A percentile compares a stretch with the other conserved stretches of the same genome.
These are phyloP conservation scores for Alternaria atra DNA, from an alignment of 2,329 filamentous ascomycete species.

Conservation along the genomic window DNA sequence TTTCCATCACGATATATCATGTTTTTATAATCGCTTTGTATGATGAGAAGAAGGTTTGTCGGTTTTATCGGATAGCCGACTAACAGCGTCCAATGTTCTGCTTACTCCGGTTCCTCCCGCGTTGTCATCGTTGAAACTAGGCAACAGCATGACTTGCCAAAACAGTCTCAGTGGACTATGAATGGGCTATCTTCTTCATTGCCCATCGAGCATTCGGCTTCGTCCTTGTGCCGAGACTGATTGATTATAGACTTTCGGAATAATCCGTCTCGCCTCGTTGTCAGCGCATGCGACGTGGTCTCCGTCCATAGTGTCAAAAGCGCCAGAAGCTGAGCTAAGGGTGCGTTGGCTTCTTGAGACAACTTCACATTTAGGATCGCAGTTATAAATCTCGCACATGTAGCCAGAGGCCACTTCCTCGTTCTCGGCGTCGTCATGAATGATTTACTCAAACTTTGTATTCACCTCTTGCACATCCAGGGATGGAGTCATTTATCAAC, in stretches of 20 bases:
- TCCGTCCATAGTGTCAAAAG: no score
- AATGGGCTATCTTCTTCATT: neutral
- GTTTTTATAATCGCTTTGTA: neutral
- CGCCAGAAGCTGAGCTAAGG: no score
- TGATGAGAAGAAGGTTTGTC: neutral
- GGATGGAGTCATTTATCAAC: no score
- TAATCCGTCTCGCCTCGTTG: neutral
- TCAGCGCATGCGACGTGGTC: neutral
- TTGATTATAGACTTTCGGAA: neutral
- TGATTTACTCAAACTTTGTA: no score
- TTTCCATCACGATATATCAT: neutral
- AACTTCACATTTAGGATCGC: no score
- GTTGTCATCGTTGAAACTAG: neutral
- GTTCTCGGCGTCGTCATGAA: no score
- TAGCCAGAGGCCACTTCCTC: no score
- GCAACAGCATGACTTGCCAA: neutral
- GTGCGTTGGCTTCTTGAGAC: no score
- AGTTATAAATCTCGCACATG: no score
- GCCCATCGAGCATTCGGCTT: no score
- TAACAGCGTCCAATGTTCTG: neutral
- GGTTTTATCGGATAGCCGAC: conserved; percentile 2
- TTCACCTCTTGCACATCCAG: no score
- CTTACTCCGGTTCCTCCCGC: conserved; percentile 6
- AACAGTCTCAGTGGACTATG: neutral
- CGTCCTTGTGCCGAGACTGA: no score